Evolutionary conservation across 2,329 filamentous ascomycete genomes (phyloP).

Genomic region (Diaporthe ampelina): DNA sequence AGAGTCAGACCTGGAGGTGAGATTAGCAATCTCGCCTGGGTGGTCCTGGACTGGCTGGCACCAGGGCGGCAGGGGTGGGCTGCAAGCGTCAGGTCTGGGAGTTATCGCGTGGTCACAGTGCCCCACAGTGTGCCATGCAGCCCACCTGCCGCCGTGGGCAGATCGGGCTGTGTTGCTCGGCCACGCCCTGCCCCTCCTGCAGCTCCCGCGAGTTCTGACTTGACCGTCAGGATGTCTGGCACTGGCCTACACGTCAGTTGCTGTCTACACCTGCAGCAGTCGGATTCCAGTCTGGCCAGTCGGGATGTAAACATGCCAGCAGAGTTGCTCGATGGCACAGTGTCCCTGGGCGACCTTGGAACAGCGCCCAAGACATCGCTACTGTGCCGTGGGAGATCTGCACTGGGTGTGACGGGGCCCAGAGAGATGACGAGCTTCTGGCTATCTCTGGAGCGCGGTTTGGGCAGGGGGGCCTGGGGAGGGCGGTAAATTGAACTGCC

Average conservation of each 20-base stretch:
- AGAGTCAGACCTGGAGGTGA: constrained; percentile 38
- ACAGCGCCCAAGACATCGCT: constrained; percentile 19
- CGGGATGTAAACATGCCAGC: background rate
- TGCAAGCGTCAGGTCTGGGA: constrained; percentile 30
- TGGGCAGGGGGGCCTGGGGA: constrained; percentile 16
- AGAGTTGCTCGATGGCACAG: constrained; percentile 28
- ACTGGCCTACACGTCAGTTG: background rate
- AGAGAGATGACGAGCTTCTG: constrained; percentile 35
- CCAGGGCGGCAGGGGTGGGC: constrained; percentile 25
- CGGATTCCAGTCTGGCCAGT: constrained; percentile 18
- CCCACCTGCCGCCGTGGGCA: constrained; percentile 12
- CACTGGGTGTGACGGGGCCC: constrained; percentile 35
- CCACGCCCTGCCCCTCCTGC: constrained; percentile 19
- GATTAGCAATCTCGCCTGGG: constrained; percentile 41
- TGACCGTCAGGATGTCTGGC: background rate
- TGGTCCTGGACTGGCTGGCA: constrained; percentile 2
- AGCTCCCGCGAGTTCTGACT: background rate
- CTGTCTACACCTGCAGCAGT: background rate
- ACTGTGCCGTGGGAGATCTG: constrained; percentile 35
- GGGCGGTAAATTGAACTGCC: constrained; percentile 27
- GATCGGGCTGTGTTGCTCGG: constrained; percentile 22
- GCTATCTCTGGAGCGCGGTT: constrained; percentile 1
- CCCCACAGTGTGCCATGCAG: constrained; percentile 26
- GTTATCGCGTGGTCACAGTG: constrained; percentile 32
- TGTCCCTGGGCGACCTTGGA: constrained; percentile 24